phyloP scores from a whole-genome alignment of 2,329 filamentous ascomycete species.

The Penicillium sclerotiorum region DNA sequence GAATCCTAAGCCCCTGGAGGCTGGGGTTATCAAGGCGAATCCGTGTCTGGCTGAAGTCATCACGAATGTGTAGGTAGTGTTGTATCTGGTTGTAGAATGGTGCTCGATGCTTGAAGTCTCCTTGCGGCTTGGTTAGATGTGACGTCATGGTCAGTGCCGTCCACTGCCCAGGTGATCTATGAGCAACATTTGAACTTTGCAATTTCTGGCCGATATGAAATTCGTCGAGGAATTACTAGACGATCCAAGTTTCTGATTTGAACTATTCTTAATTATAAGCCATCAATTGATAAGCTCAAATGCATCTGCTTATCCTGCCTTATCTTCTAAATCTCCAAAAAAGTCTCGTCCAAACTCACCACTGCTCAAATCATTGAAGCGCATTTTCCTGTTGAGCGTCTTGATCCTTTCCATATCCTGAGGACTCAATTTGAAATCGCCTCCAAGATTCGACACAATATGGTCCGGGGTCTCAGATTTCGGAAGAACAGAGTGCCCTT shows the following conservation, averaged over 20 bases:
- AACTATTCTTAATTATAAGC: too few relatives aligned
- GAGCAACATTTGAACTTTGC: not conserved
- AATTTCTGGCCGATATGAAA: too few relatives aligned
- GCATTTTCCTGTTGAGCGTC: conserved; percentile 60
- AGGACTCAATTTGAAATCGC: conserved; percentile 60
- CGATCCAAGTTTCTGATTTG: too few relatives aligned
- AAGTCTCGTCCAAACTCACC: conserved; percentile 60
- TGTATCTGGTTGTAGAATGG: not conserved
- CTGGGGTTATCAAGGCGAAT: conserved; percentile 53
- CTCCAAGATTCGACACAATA: conserved; percentile 48
- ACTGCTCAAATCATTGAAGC: conserved; percentile 65
- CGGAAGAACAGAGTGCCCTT: conserved; percentile 56
- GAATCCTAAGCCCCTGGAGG: conserved; percentile 66
- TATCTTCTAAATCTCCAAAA: conserved; percentile 62
- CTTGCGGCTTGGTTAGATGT: not conserved
- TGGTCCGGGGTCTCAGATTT: conserved; percentile 53
- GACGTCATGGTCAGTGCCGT: too few relatives aligned
- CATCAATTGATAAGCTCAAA: not conserved
- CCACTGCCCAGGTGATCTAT: not conserved
- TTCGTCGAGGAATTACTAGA: too few relatives aligned
- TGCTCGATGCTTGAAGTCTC: not conserved
- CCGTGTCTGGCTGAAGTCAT: conserved; percentile 16
- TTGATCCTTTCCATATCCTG: conserved; percentile 62
- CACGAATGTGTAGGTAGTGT: not conserved
- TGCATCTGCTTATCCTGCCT: conserved; percentile 22